Base-by-base conservation (phyloP, 2,329 filamentous ascomycete genomes). In the Bipolaris oryzae region DNA sequence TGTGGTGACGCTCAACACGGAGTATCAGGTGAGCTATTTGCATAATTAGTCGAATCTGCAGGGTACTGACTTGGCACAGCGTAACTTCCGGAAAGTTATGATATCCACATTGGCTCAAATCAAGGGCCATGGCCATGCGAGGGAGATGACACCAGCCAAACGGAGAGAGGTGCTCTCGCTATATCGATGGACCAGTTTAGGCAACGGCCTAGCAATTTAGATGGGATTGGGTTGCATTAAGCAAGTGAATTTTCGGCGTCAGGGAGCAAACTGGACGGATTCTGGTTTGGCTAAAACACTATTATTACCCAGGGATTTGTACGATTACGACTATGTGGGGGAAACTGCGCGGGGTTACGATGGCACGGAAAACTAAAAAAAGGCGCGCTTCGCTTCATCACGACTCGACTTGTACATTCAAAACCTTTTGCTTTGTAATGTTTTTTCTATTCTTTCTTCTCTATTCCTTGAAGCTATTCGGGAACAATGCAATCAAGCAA, bases 1-100 rank as follows among this genome's bases (percentile, higher is more conserved):
- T 71, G 91, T 96, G 7, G 92, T 96, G 55, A 96, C 92, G n/a
- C 81, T 97, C 55, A 95, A 92, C 74, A 96, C 92, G 2, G 92
- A 96, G 77, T 97, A 96, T 77, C 92, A 96, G 85, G 91, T 92
- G 63, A 20, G 63, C 39, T 35, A 7, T 34, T 41, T 11, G 7
- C 28, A 6, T 20, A 6, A 3, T 16, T 18, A 16, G 7, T 31
- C 31, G 37, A 16, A 21, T n/a, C 7, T 37, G 11, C 13, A 54
- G 21, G 41, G 10, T 15, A 33, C 55, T 63, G 18, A 67, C 47
- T 18, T 7, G 9, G 15, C 10, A 15, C 53, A 83, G 80, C 79
- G 81, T 71, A 84, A 84, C 60, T 85, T 85, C 64, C 78, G 82
- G 28, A 83, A 82, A 61, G 82, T 85, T 0, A 76, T 85, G 58